Evolutionary conservation across 2,329 filamentous ascomycete genomes (phyloP).

Genomic region (Berkeleyomyces rouxiae): DNA sequence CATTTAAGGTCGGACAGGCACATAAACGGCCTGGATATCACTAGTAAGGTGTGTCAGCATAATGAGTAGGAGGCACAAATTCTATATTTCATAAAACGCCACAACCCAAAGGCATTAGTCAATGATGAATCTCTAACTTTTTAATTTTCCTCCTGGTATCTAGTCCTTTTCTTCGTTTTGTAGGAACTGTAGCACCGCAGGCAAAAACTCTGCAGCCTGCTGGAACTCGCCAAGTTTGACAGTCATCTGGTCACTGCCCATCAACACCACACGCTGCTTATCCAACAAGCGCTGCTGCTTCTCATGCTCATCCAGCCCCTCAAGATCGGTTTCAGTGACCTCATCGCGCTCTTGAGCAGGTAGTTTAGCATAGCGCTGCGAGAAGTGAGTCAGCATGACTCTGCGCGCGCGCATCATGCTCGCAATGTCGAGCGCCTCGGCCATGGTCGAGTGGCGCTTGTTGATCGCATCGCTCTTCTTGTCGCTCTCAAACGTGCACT

Average conservation of each 20-base stretch:
- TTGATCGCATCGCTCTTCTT: constrained; percentile 58
- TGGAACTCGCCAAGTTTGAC: constrained; percentile 55
- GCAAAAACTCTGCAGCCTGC: constrained; percentile 45
- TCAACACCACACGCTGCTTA: constrained; percentile 40
- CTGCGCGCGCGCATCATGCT: constrained; percentile 61
- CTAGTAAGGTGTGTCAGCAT: neutral
- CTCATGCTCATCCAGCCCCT: constrained; percentile 16
- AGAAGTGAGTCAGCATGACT: constrained; percentile 84
- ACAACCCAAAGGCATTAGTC: neutral
- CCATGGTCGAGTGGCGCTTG: constrained; percentile 82
- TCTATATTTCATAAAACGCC: neutral
- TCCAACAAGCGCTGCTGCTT: constrained; percentile 25
- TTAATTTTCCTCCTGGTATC: neutral
- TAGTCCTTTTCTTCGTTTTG: constrained; percentile 20
- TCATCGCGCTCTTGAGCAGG: constrained; percentile 34
- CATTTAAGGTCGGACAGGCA: neutral
- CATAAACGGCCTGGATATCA: neutral
- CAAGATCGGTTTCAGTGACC: constrained; percentile 26
- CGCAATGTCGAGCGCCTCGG: constrained; percentile 67
- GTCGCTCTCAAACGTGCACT: constrained; percentile 90
- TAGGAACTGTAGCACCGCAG: constrained; percentile 37
- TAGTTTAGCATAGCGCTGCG: constrained; percentile 75
- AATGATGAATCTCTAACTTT: neutral
- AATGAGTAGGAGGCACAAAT: neutral
- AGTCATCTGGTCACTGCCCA: constrained; percentile 68